A percentile compares a stretch with the other conserved stretches of the same genome.
Evolutionary conservation across 768 basidiomycete species (phyloP).

Genomic region (Psilocybe cubensis): DNA sequence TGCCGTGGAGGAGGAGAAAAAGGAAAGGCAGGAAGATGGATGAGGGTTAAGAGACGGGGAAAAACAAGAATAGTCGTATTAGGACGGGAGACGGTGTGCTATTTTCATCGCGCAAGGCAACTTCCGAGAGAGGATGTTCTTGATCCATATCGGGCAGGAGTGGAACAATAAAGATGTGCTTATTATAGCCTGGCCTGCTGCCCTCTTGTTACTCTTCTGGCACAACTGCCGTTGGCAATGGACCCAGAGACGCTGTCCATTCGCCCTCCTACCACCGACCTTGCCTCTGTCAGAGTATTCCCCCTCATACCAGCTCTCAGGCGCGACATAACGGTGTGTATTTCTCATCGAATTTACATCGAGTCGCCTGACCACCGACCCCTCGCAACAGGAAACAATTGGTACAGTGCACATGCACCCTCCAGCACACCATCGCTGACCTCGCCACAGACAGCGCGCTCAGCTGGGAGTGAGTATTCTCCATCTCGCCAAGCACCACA

Average conservation of each 20-base stretch:
- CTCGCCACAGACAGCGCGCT: conserved; percentile 61
- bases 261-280: conserved; percentile 55
- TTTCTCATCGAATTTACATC: conserved; percentile 1
- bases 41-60: conserved; percentile 35
- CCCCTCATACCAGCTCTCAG: conserved; percentile 79
- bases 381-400: conserved; percentile 44
- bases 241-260: conserved; percentile 45
- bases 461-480: conserved; percentile 73
- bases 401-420: conserved; percentile 32
- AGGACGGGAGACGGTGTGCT: conserved; percentile 18
- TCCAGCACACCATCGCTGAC: conserved; percentile 3
- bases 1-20: conserved; percentile 33
- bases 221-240: conserved; percentile 29
- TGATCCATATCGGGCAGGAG: background rate
- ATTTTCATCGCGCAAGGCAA: conserved; percentile 22
- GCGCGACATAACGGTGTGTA: conserved; percentile 67
- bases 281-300: conserved; percentile 74
- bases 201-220: conserved; percentile 16
- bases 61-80: conserved; percentile 43
- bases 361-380: conserved; percentile 2
- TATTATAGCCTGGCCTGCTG: background rate
- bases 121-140: conserved; percentile 25
- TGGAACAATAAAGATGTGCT: conserved; percentile 3
- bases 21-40: conserved; percentile 28
- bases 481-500: background rate